Conservation (phyloP, 2,329 filamentous ascomycete species). For the Fusarium gaditjirri region DNA sequence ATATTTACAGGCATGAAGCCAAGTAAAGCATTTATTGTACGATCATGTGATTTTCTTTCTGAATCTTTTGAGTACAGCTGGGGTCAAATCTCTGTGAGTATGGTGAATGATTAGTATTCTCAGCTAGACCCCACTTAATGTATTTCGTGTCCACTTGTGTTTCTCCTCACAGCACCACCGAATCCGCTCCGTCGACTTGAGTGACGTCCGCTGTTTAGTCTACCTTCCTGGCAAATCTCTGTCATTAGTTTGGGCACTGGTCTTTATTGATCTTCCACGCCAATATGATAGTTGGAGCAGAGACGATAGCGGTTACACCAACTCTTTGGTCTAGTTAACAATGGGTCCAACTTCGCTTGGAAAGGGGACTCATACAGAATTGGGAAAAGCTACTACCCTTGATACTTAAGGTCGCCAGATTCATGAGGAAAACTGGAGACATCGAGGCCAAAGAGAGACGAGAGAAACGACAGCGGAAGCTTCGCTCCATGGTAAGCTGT, state of each 20-base stretch:
- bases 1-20: not conserved
- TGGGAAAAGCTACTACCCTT: not conserved
- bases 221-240: fast-evolving
- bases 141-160: fast-evolving
- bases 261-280: fast-evolving
- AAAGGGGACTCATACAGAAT: fast-evolving
- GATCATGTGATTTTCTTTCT: fast-evolving
- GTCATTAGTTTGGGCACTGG: fast-evolving
- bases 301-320: fast-evolving
- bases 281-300: not conserved
- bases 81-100: not conserved
- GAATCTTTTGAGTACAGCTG: not conserved
- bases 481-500: not conserved
- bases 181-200: fast-evolving
- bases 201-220: not conserved
- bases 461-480: not conserved
- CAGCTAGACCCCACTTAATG: fast-evolving
- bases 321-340: no score
- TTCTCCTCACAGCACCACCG: fast-evolving
- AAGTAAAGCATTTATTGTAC: not conserved
- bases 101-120: fast-evolving
- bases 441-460: fast-evolving
- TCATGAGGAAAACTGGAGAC: not conserved
- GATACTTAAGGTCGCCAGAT: fast-evolving
- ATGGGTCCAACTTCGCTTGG: not conserved